Evolutionary conservation across 2,329 filamentous ascomycete species (phyloP).

Genomic region (Knoxdaviesia capensis): DNA sequence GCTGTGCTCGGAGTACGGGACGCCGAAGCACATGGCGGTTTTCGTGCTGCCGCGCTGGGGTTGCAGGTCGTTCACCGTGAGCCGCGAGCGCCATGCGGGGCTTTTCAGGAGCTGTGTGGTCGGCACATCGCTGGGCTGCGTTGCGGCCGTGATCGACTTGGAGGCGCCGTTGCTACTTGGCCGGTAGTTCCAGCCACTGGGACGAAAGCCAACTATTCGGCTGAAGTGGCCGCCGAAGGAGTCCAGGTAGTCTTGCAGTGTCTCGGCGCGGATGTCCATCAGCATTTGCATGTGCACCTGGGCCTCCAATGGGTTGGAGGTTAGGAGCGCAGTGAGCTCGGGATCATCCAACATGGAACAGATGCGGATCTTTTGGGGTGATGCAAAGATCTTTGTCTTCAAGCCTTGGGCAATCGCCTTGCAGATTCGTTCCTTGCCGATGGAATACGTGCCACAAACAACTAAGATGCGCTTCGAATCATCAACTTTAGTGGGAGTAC

Average conservation of each 20-base stretch:
- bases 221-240: slow-evolving; percentile 65
- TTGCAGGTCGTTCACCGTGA: slow-evolving; percentile 49
- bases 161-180: slow-evolving; percentile 31
- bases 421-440: slow-evolving; percentile 93
- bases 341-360: slow-evolving; percentile 70
- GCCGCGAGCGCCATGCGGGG: slow-evolving; percentile 56
- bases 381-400: slow-evolving; percentile 73
- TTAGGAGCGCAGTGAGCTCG: slow-evolving; percentile 60
- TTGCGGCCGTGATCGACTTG: slow-evolving; percentile 32
- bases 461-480: slow-evolving; percentile 55
- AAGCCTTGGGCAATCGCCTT: slow-evolving; percentile 77
- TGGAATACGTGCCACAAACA: slow-evolving; percentile 90
- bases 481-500: neutral
- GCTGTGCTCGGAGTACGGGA: slow-evolving; percentile 91
- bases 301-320: slow-evolving; percentile 58
- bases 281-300: slow-evolving; percentile 97
- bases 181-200: slow-evolving; percentile 85
- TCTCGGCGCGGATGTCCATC: slow-evolving; percentile 83
- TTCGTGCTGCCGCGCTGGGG: slow-evolving; percentile 69
- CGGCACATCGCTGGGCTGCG: slow-evolving; percentile 26
- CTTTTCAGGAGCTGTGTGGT: slow-evolving; percentile 31
- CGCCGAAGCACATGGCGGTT: slow-evolving; percentile 74
- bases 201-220: slow-evolving; percentile 75
- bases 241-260: slow-evolving; percentile 72
- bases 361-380: slow-evolving; percentile 64